A percentile compares a stretch with the other conserved stretches of the same genome.
These are phyloP conservation scores for Inga laurina DNA, from an alignment of 306 rosid species.

Conservation along the genomic window DNA sequence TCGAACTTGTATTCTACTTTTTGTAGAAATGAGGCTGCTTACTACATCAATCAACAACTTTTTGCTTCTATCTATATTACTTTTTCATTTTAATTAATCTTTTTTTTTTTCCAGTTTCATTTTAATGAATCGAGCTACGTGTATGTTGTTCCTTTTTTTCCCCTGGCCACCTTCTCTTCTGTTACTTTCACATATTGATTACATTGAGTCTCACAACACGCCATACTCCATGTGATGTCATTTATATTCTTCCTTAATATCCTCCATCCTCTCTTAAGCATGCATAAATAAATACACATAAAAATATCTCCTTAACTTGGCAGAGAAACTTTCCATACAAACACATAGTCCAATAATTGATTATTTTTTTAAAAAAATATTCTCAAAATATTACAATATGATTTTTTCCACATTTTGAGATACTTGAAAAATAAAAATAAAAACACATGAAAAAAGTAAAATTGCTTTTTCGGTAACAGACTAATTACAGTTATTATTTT, in stretches of 20 bases:
- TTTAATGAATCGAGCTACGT: too few relatives aligned
- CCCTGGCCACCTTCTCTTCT: not conserved
- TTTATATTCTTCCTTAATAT: not conserved
- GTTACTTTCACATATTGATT: not conserved
- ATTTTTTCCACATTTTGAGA: not conserved
- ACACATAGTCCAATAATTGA: not conserved
- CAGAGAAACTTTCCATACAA: not conserved
- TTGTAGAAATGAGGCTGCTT: too few relatives aligned
- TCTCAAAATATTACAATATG: not conserved
- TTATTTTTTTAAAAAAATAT: not conserved
- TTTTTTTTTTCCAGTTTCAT: too few relatives aligned
- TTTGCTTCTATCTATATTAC: too few relatives aligned
- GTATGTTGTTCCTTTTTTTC: too few relatives aligned
- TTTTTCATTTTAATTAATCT: too few relatives aligned
- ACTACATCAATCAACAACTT: too few relatives aligned
- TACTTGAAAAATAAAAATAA: not conserved
- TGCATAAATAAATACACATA: not conserved
- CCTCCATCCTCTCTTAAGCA: not conserved
- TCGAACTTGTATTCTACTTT: too few relatives aligned
- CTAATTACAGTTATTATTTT: not conserved
- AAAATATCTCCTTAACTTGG: not conserved
- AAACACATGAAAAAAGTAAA: not conserved
- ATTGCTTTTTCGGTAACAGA: not conserved
- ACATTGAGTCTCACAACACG: not conserved
- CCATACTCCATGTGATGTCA: not conserved